Evolutionary conservation across 805 yeast species (phyloP), one percentile per base, ranked within the genome.

Genomic region (Yarrowia divulgata): DNA sequence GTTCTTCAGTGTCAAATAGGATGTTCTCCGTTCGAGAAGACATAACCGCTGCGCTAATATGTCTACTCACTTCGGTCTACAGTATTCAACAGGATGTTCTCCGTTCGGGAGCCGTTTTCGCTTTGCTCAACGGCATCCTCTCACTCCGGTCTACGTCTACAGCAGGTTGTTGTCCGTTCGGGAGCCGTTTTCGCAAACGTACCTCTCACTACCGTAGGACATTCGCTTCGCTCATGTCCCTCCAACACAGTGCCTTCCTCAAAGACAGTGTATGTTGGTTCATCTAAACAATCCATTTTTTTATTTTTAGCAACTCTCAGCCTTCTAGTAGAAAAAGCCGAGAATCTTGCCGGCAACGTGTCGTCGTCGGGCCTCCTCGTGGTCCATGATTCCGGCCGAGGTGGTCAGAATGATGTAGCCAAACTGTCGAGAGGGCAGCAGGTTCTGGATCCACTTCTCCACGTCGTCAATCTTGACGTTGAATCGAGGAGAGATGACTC

Each of bases 361-460:
- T 91, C 93, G 94, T 89, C 98, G 90, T 90, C 97, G 91, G 81
- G 98, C 98, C 87, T 93, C 98, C 88, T 94, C 98, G 88, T 93
- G 98, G 89, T 94, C 98, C 97, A 93, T 93, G 80, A 93, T 93
- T 87, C 98, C 98, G 79, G 98, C 97, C 79, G 98, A 94, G 79
- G 98, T 93, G 85, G 98, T 94, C 83, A 93, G 88, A 84, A 93
- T 91, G 81, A 93, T 93, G 90, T 84, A 93, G 86, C 98, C 98
- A 81, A 93, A 94, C 86, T 93, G 98, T 90, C 98, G 92, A 76
- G 98, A 97, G 83, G 98, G 98, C 81, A 93, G 87, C 82, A 93
- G 89, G 91, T 93, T 92, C 84, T 89, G 97, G 78, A 97, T 92
- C 98, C 98, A 93, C 86, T 91, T 93, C 87, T 93, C 98, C 77